Evolutionary conservation across 2,329 filamentous ascomycete genomes (phyloP).

Genomic region (Aspergillus ruber): DNA sequence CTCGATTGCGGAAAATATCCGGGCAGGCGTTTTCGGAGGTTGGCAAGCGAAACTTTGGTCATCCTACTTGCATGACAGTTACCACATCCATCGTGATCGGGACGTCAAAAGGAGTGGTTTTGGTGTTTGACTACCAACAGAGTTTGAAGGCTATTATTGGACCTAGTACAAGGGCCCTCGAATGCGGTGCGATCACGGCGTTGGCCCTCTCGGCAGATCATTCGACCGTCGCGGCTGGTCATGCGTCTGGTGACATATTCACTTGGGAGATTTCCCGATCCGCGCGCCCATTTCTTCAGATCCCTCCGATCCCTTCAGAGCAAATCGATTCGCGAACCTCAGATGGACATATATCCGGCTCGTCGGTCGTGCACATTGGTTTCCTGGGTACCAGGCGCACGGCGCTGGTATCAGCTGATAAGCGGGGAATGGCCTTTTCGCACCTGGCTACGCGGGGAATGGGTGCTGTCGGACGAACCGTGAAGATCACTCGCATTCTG

Average conservation of each 20-base stretch:
- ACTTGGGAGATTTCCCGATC: slow-evolving; percentile 87
- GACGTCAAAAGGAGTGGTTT: slow-evolving; percentile 86
- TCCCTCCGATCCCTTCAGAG: slow-evolving; percentile 65
- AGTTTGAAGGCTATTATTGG: slow-evolving; percentile 91
- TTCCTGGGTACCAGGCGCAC: slow-evolving; percentile 92
- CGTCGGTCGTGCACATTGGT: slow-evolving; percentile 80
- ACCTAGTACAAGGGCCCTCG: slow-evolving; percentile 85
- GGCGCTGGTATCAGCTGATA: slow-evolving; percentile 89
- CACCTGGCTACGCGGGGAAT: slow-evolving; percentile 89
- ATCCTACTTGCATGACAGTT: slow-evolving; percentile 81
- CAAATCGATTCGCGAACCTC: slow-evolving; percentile 59
- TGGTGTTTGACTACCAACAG: slow-evolving; percentile 97
- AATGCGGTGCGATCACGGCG: slow-evolving; percentile 80
- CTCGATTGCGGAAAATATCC: slow-evolving; percentile 81
- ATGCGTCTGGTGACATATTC: slow-evolving; percentile 85
- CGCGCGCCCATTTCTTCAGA: slow-evolving; percentile 81
- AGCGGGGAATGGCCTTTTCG: slow-evolving; percentile 95
- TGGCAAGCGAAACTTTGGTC: slow-evolving; percentile 85
- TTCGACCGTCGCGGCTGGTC: slow-evolving; percentile 81
- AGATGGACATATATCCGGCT: slow-evolving; percentile 76
- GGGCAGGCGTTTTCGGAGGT: slow-evolving; percentile 86
- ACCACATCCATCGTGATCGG: slow-evolving; percentile 84
- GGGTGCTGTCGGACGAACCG: slow-evolving; percentile 73
- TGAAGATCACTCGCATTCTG: slow-evolving; percentile 84
- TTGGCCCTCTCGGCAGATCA: slow-evolving; percentile 91